Conservation (phyloP, 2,329 filamentous ascomycete species). For the Rhexocercosporidium sp. region DNA sequence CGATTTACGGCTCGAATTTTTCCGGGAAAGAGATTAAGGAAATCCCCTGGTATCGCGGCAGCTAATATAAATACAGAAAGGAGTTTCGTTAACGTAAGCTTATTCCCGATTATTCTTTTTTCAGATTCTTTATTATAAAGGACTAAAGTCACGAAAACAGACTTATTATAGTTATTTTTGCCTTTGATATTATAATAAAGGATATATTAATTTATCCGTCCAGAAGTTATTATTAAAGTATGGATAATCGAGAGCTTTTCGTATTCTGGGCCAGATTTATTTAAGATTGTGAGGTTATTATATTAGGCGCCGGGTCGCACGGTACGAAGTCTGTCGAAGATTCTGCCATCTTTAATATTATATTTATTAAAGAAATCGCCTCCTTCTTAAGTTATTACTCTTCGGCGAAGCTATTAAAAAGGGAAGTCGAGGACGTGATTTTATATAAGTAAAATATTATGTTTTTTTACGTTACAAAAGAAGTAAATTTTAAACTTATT, state of each 20-base stretch:
- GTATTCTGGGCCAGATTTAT: not conserved
- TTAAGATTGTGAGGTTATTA: not conserved
- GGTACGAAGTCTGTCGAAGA: not conserved
- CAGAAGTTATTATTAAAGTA: not conserved
- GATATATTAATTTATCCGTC: not conserved
- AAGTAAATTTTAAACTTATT: slow-evolving; percentile 29
- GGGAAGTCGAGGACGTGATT: slow-evolving; percentile 21
- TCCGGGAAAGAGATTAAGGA: not conserved
- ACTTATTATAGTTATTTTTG: not conserved
- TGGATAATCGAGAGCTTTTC: not conserved
- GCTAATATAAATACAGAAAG: not conserved
- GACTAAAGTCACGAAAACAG: not conserved
- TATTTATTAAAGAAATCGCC: not conserved
- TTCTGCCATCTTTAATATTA: not conserved
- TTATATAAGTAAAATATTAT: slow-evolving; percentile 25
- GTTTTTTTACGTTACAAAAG: slow-evolving; percentile 24
- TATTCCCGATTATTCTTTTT: not conserved
- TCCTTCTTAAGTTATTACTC: not conserved
- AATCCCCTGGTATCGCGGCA: not conserved
- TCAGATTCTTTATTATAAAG: not conserved
- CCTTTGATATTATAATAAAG: not conserved
- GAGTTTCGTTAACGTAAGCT: not conserved
- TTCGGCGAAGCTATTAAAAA: not conserved
- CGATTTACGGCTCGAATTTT: not conserved
- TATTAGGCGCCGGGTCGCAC: not conserved